Evolutionary conservation across 495 filamentous ascomycete species (phyloP).

Genomic region (Aspergillus avenaceus): DNA sequence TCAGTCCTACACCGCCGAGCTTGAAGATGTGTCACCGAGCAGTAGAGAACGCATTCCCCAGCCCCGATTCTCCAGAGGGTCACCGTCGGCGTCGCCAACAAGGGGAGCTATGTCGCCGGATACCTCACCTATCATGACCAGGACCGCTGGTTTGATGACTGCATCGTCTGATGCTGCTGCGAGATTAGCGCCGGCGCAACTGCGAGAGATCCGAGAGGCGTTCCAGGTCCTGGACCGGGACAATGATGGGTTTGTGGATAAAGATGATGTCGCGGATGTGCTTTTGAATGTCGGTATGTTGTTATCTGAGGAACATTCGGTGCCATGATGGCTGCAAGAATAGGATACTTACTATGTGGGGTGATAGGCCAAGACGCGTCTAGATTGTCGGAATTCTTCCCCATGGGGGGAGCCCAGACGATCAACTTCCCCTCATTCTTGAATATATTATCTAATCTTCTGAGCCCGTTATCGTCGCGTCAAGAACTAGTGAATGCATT

Average conservation of each 20-base stretch:
- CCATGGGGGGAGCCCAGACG: constrained; percentile 57
- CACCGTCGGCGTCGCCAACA: constrained; percentile 38
- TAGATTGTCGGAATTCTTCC: constrained; percentile 72
- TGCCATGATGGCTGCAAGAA: neutral
- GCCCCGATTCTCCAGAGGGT: constrained; percentile 37
- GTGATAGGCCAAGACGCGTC: constrained; percentile 55
- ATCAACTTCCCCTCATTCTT: constrained; percentile 83
- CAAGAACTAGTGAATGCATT: constrained; percentile 82
- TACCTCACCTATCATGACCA: constrained; percentile 27
- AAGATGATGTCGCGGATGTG: constrained; percentile 76
- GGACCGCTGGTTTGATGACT: constrained; percentile 22
- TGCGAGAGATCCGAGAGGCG: constrained; percentile 73
- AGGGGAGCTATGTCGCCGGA: constrained; percentile 31
- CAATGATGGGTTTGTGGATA: constrained; percentile 69
- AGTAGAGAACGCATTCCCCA: constrained; percentile 32
- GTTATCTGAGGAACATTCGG: neutral
- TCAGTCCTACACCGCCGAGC: constrained; percentile 44
- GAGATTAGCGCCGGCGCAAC: constrained; percentile 61
- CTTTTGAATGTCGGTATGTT: constrained; percentile 66
- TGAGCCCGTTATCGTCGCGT: constrained; percentile 68
- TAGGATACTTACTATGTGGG: neutral
- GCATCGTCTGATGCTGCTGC: constrained; percentile 50
- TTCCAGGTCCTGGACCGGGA: constrained; percentile 84
- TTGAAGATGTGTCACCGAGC: constrained; percentile 24
- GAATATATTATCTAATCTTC: constrained; percentile 64